Conservation (phyloP, 176 grass and related monocot genomes). For the Bothriochloa decipiens region DNA sequence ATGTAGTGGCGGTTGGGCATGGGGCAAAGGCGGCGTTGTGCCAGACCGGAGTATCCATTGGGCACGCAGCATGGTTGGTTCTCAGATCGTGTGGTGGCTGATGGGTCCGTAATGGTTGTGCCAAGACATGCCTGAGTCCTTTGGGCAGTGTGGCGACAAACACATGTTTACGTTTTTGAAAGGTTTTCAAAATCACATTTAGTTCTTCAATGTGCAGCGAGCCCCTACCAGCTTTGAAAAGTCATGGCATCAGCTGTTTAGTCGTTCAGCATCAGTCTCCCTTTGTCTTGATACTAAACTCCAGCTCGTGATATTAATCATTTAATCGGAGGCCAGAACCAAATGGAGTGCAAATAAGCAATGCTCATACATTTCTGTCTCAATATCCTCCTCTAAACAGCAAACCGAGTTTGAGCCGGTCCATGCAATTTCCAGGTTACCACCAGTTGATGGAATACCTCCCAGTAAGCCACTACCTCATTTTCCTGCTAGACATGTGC, state of each 20-base stretch:
- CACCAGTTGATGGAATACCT: slow-evolving; percentile 37
- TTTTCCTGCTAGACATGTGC: slow-evolving; percentile 54
- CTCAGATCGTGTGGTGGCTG: no score
- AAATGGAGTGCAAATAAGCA: slow-evolving; percentile 47
- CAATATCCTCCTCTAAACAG: slow-evolving; percentile 56
- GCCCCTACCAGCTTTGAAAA: slow-evolving; percentile 58
- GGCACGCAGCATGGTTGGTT: no score
- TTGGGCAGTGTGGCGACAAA: no score
- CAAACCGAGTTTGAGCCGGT: slow-evolving; percentile 40
- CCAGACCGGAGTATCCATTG: no score
- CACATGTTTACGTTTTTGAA: no score
- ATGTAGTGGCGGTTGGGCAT: no score
- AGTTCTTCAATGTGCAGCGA: slow-evolving; percentile 60
- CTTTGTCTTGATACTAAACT: slow-evolving; percentile 54
- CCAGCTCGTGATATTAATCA: slow-evolving; percentile 40
- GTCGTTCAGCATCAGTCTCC: slow-evolving; percentile 62
- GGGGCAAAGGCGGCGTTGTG: no score
- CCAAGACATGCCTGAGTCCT: no score
- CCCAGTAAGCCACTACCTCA: slow-evolving; percentile 32
- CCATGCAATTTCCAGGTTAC: slow-evolving; percentile 50
- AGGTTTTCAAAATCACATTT: no score
- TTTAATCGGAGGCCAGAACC: slow-evolving; percentile 45
- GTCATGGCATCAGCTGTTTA: slow-evolving; percentile 87
- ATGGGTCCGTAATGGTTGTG: no score
- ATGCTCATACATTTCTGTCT: slow-evolving; percentile 47